Evolutionary conservation across 176 grass and related monocot species (phyloP).

Genomic region (Cocos nucifera): DNA sequence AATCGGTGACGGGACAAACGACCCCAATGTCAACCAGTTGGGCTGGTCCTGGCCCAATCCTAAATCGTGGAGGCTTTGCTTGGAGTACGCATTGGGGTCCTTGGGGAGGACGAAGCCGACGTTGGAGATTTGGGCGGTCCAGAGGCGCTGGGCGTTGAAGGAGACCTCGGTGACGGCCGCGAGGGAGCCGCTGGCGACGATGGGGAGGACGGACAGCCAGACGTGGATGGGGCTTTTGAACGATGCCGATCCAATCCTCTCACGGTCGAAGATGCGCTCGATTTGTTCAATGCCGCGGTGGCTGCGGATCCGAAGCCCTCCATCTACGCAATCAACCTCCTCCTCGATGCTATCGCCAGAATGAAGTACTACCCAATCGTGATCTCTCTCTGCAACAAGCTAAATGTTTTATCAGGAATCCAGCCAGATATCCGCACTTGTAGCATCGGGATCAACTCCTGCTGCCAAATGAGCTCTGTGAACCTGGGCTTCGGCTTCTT

Average conservation of each 20-base stretch:
- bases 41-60: too few species aligned
- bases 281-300: background rate
- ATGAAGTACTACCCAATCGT: background rate
- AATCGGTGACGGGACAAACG: too few species aligned
- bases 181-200: too few species aligned
- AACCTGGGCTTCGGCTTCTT: constrained; percentile 12
- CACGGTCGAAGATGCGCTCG: background rate
- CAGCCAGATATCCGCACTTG: background rate
- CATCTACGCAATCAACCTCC: background rate
- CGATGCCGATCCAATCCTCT: background rate
- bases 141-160: too few species aligned
- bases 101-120: too few species aligned
- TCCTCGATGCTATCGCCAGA: background rate
- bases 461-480: background rate
- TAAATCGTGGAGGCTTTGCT: too few species aligned
- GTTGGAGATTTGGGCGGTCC: too few species aligned
- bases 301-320: background rate
- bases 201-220: too few species aligned
- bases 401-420: background rate
- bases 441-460: constrained; percentile 15
- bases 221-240: too few species aligned
- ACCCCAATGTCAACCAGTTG: too few species aligned
- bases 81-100: too few species aligned
- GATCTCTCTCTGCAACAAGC: constrained; percentile 16
- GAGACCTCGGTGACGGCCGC: too few species aligned